Conservation (phyloP, 2,329 filamentous ascomycete species). For the Domatiomyces catenatus region DNA sequence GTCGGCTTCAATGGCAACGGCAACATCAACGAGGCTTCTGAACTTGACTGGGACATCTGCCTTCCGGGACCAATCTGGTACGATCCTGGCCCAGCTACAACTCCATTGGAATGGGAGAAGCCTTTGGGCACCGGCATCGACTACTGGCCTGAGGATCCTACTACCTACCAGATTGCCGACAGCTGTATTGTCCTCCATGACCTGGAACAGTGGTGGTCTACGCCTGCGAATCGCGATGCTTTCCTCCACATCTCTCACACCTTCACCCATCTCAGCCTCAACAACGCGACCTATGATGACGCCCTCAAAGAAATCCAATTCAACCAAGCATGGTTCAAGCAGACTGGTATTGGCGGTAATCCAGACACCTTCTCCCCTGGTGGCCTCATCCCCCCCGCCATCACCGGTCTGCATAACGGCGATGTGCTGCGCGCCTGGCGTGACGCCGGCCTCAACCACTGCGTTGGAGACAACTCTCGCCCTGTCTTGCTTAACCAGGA, state of each 20-base stretch:
- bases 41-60: slow-evolving; percentile 18
- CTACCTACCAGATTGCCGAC: slow-evolving; percentile 34
- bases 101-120: slow-evolving; percentile 35
- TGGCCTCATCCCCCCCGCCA: slow-evolving; percentile 47
- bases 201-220: slow-evolving; percentile 40
- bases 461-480: slow-evolving; percentile 50
- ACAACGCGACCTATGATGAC: slow-evolving; percentile 46
- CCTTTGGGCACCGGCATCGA: slow-evolving; percentile 36
- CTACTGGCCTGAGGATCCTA: slow-evolving; percentile 33
- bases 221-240: slow-evolving; percentile 33
- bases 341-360: slow-evolving; percentile 24
- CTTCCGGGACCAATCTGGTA: slow-evolving; percentile 31
- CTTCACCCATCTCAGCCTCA: slow-evolving; percentile 43
- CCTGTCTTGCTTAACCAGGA: slow-evolving; percentile 37
- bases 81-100: slow-evolving; percentile 27
- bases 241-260: slow-evolving; percentile 49
- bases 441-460: slow-evolving; percentile 43
- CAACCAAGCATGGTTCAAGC: slow-evolving; percentile 44
- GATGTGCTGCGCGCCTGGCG: slow-evolving; percentile 45
- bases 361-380: slow-evolving; percentile 35
- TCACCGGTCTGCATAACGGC: slow-evolving; percentile 50
- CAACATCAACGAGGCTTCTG: slow-evolving; percentile 25
- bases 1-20: slow-evolving; percentile 43
- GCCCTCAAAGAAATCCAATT: slow-evolving; percentile 42
- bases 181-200: slow-evolving; percentile 36